Evolutionary conservation across 202 grass and related monocot genomes (phyloP).

Genomic region (Sporobolus alterniflorus): DNA sequence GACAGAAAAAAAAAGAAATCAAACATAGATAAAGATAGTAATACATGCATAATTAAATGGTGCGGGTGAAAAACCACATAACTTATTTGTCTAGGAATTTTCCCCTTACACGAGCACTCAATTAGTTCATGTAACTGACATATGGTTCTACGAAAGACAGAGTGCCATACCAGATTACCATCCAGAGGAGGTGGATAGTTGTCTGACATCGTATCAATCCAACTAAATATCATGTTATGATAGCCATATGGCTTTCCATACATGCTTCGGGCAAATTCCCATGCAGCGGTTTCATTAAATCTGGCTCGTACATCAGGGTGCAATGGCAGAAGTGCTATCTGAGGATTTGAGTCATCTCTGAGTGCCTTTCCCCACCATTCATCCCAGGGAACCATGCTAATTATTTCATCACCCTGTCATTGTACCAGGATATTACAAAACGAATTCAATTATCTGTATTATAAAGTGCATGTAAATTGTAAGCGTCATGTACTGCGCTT

Average conservation of each 20-base stretch:
- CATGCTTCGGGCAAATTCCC: conserved; percentile 89
- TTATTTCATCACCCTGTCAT: conserved; percentile 89
- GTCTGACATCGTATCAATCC: conserved; percentile 88
- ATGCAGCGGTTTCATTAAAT: conserved; percentile 90
- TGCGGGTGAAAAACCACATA: too few relatives aligned
- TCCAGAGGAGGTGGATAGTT: conserved; percentile 97
- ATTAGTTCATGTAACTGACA: too few relatives aligned
- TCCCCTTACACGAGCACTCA: too few relatives aligned
- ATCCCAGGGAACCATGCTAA: conserved; percentile 92
- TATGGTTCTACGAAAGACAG: conserved; percentile 4
- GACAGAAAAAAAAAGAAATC: too few relatives aligned
- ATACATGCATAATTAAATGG: too few relatives aligned
- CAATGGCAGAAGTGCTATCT: conserved; percentile 84
- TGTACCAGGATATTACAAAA: conserved; percentile 11
- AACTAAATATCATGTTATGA: conserved; percentile 99
- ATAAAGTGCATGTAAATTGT: neutral
- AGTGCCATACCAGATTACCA: conserved; percentile 82
- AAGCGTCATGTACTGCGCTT: neutral
- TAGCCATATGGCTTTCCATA: conserved; percentile 94
- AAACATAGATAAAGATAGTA: too few relatives aligned
- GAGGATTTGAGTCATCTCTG: conserved; percentile 90
- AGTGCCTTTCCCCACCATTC: conserved; percentile 97
- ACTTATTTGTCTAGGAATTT: too few relatives aligned
- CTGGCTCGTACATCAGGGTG: conserved; percentile 71
- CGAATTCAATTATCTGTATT: neutral